Base-by-base conservation (phyloP, 495 filamentous ascomycete species). In the Daldinia decipiens region DNA sequence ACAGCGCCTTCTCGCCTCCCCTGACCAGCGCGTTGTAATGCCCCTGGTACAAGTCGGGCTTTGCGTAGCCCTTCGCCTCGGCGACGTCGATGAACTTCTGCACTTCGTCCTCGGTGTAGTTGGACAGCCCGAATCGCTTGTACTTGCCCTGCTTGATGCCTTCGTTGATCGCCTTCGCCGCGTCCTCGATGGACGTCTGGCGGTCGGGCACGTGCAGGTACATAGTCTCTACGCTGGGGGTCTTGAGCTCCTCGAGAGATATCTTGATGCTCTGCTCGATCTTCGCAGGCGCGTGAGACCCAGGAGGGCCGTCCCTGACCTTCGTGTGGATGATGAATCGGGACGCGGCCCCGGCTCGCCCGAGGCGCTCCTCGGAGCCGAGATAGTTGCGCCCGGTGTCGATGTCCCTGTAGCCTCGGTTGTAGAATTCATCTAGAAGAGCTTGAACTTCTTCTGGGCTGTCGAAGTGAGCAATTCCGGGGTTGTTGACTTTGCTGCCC, bases 31-130 rank as follows among this genome's bases (percentile, higher is more conserved):
- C 68, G 47, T 82, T 82, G 65, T 87, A 87, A 13, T 83, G 76
- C 0, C 84, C 82, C 67, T 88, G 84, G 59, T 84, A 87, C 19
- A 84, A 78, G 6, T 69, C 79, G 0, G 85, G 85, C 56, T 80
- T 79, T 38, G 84, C 66, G 65, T 76, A 84, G 6, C 76, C 77
- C 6, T 82, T 76, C 24, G 72, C 71, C 26, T 82, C 78, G 68
- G 80, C 83, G 52, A 84, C 79, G 34, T 75, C 59, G 45, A 83
- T 62, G 7, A 84, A 73, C 52, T 82, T 73, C 62, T 80, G 76
- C 4, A 86, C 81, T 65, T 87, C 82, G 3, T 71, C 72, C 9
- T 79, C 76, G 2, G 74, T 73, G 64, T 79, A 85, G 60, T 85
- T 87, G 47, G 82, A 83, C 19, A 85, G 68, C 1, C 85, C 84